These are phyloP conservation scores for Epichloe aotearoae DNA, from an alignment of 2,329 filamentous ascomycete species.

Conservation along the genomic window DNA sequence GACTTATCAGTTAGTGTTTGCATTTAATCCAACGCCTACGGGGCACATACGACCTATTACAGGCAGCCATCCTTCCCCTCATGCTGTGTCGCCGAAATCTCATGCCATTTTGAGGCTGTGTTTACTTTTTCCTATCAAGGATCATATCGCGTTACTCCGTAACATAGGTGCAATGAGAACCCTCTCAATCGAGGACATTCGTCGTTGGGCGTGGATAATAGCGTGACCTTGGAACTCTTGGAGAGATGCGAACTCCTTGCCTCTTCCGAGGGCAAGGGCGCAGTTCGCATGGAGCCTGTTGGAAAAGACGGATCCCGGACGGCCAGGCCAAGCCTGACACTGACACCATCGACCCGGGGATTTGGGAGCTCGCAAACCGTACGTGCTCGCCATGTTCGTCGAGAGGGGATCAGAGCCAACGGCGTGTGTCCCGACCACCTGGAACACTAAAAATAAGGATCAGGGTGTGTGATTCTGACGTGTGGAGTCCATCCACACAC, in stretches of 20 bases:
- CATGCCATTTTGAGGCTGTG: neutral
- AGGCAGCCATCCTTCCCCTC: neutral
- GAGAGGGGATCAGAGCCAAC: neutral
- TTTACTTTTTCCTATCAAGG: neutral
- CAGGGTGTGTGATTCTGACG: too few species aligned
- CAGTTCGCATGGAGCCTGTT: too few species aligned
- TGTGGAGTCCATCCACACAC: neutral
- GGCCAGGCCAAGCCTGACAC: neutral
- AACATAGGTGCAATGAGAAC: too few species aligned
- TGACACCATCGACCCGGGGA: neutral
- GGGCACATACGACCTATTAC: too few species aligned
- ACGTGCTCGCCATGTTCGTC: neutral
- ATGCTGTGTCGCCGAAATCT: neutral
- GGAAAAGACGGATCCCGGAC: too few species aligned
- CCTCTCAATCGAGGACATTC: too few species aligned
- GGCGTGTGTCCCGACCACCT: neutral
- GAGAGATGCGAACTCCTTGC: too few species aligned
- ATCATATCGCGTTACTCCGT: neutral
- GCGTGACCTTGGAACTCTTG: too few species aligned
- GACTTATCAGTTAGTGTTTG: too few species aligned
- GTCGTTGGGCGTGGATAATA: too few species aligned
- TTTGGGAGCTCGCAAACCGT: neutral
- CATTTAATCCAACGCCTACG: too few species aligned
- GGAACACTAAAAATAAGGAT: neutral
- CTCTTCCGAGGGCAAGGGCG: too few species aligned